Evolutionary conservation across 352 stramenopile species (phyloP), one percentile per base, ranked within the genome.

Genomic region (Blastocystis sp.): DNA sequence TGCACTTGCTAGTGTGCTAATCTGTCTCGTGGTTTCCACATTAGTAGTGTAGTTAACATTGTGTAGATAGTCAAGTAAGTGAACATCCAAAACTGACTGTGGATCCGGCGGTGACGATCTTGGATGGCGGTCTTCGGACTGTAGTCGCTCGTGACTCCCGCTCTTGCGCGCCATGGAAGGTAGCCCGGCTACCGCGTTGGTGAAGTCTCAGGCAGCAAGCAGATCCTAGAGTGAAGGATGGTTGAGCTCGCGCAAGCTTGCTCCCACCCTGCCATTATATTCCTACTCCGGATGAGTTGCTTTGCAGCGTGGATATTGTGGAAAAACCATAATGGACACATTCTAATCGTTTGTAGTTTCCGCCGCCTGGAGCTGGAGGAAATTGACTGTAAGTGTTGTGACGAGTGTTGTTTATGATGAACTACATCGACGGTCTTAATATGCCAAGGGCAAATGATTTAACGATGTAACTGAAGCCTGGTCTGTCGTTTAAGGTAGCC

Each of bases 291-390:
- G 79, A 89, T 77, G 79, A 89, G 79, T 80, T 89, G 67, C 79
- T 89, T n/a, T 89, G 79, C 67, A 89, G 62, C 79, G 19, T 65
- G 55, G 79, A 89, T 89, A 70, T 82, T 82, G 55, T 35, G 74
- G 74, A 82, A 70, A 82, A 82, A 82, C 79, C 79, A 89, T 89
- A 89, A 65, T 80, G 60, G 67, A 89, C 31, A 89, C 67, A 89
- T 24, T 45, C 63, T 74, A 45, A 74, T 9, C 63, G 1, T 41
- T 41, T 74, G 3, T 74, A 74, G 63, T 55, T 55, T 55, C 45
- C 45, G 45, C 16, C 16, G 6, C 16, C 45, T 16, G 45, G 6
- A 0, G 16, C 6, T 19, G 16, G 45, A 16, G 45, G 45, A 1
- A 69, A 33, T 24, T 33, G 26, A 10, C 9, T 33, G 60, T 33